phyloP scores from a whole-genome alignment of 768 basidiomycete species.

The Pilatotrama ljubarskyi region DNA sequence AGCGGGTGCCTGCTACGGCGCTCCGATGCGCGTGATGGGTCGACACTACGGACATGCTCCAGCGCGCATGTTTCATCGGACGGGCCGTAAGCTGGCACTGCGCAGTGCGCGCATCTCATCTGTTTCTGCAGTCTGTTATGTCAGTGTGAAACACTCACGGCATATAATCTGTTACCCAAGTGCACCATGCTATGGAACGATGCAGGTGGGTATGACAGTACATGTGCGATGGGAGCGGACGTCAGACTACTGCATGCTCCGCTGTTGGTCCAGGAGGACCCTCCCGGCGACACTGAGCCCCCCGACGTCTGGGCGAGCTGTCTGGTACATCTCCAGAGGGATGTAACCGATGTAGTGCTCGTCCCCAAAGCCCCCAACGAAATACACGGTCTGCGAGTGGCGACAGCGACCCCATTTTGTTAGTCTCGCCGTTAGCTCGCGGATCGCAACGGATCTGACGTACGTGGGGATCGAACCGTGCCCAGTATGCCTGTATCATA shows the following conservation, averaged over 20 bases:
- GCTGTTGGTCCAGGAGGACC: constrained; percentile 20
- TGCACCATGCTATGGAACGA: neutral
- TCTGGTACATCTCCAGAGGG: constrained; percentile 46
- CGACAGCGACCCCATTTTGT: neutral
- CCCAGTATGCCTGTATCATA: constrained; percentile 48
- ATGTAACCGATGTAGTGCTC: constrained; percentile 54
- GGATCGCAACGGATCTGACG: constrained; percentile 23
- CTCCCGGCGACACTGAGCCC: constrained; percentile 19
- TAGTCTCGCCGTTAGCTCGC: neutral
- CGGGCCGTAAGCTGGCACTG: too few species aligned
- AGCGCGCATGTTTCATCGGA: neutral
- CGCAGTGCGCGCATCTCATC: neutral
- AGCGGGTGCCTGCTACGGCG: neutral
- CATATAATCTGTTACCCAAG: neutral
- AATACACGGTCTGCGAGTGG: constrained; percentile 46
- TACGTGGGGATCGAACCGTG: constrained; percentile 54
- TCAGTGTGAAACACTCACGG: neutral
- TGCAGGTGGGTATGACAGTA: neutral
- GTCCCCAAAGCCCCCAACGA: constrained; percentile 55
- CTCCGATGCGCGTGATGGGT: neutral
- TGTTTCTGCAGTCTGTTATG: neutral
- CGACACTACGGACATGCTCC: neutral
- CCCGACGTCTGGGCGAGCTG: constrained; percentile 18
- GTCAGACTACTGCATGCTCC: neutral
- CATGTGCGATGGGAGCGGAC: neutral